These are phyloP conservation scores for Parafenestella ontariensis DNA, from an alignment of 2,329 filamentous ascomycete species.

Conservation along the genomic window DNA sequence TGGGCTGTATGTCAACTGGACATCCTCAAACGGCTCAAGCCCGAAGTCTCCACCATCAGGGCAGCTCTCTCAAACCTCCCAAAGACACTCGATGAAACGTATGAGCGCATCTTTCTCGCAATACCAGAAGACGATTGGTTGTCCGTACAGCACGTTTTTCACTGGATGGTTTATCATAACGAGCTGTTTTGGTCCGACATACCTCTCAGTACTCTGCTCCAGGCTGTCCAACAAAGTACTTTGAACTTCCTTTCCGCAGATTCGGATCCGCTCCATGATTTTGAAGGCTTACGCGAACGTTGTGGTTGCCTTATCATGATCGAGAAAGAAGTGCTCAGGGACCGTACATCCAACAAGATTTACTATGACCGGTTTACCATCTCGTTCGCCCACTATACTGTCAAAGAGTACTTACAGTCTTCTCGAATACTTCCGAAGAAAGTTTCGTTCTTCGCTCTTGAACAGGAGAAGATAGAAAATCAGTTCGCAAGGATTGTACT, in stretches of 20 bases:
- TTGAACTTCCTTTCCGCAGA: not conserved
- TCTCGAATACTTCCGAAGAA: not conserved
- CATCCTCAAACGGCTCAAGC: not conserved
- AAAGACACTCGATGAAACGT: not conserved
- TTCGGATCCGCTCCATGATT: not conserved
- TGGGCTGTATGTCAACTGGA: not conserved
- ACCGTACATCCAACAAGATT: not conserved
- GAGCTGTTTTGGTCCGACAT: not conserved
- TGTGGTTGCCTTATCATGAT: not conserved
- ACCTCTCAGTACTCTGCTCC: not conserved
- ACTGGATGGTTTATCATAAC: not conserved
- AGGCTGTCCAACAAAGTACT: not conserved
- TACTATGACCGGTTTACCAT: not conserved
- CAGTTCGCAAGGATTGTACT: not conserved
- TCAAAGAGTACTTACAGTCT: not conserved
- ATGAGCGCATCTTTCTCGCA: not conserved
- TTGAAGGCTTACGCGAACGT: not conserved
- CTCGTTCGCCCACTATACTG: not conserved
- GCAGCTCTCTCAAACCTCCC: not conserved
- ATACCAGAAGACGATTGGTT: not conserved
- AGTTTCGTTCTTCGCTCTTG: not conserved
- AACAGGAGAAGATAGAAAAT: not conserved
- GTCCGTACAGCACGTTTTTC: not conserved
- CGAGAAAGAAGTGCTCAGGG: not conserved
- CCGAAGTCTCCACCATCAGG: not conserved